Percentiles rank a stretch among this genome's conserved stretches.
Conservation (phyloP, 2,329 filamentous ascomycete genomes). For the Alternaria postmessia region DNA sequence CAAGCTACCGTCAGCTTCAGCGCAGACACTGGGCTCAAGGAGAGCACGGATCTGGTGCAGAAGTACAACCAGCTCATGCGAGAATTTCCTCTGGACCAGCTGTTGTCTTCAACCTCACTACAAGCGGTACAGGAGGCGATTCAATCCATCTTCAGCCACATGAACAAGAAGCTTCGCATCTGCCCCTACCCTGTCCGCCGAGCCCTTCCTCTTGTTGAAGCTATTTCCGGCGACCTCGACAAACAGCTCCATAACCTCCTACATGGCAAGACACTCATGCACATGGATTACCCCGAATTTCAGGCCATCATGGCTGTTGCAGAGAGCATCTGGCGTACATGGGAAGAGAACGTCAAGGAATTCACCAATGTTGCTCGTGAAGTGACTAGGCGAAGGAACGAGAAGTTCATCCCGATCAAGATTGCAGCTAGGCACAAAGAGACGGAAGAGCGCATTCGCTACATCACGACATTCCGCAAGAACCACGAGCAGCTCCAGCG, state of each 20-base stretch:
- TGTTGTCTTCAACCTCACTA: constrained; percentile 89
- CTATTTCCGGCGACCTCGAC: constrained; percentile 93
- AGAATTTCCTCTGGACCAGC: constrained; percentile 94
- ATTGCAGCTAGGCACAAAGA: constrained; percentile 86
- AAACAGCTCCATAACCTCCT: constrained; percentile 84
- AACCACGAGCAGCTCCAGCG: constrained; percentile 97
- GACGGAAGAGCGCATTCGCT: constrained; percentile 88
- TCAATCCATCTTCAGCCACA: constrained; percentile 86
- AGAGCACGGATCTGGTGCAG: constrained; percentile 93
- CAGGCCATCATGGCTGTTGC: constrained; percentile 82
- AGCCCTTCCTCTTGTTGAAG: constrained; percentile 92
- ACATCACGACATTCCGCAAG: constrained; percentile 92
- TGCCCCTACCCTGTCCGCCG: constrained; percentile 94
- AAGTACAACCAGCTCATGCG: constrained; percentile 99
- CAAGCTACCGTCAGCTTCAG: constrained; percentile 97
- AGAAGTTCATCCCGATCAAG: constrained; percentile 99
- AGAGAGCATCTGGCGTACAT: constrained; percentile 85
- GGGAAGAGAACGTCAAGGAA: constrained; percentile 96
- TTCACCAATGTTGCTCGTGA: constrained; percentile 98
- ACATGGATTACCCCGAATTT: constrained; percentile 92
- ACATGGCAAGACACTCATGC: constrained; percentile 85
- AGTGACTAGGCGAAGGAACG: constrained; percentile 88
- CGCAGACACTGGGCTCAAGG: constrained; percentile 93
- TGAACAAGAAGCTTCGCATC: constrained; percentile 97
- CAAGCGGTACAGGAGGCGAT: constrained; percentile 89